Percentiles rank a stretch among this genome's conserved stretches.
Conservation (phyloP, 257 asterid species). For the Gynochthodes officinalis region DNA sequence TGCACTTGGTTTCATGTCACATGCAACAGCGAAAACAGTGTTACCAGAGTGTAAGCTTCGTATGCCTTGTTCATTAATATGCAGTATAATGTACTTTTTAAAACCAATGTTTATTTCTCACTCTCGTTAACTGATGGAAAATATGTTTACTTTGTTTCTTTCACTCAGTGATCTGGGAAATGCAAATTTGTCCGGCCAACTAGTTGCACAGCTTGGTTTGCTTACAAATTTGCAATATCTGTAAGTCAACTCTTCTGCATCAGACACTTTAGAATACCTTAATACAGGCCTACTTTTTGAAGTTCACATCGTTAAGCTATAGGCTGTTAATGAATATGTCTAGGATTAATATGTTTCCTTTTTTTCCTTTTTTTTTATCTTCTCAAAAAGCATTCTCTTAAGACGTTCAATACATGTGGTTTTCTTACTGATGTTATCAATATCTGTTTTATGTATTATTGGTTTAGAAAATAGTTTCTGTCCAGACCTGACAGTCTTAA, state of each 20-base stretch:
- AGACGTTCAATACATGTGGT: neutral
- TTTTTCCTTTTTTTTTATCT: too few species aligned
- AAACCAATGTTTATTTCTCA: neutral
- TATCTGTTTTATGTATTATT: neutral
- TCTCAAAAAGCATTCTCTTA: neutral
- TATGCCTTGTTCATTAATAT: constrained; percentile 4
- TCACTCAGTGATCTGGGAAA: constrained; percentile 89
- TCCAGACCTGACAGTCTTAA: neutral
- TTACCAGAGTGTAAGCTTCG: constrained; percentile 85
- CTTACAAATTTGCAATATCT: constrained; percentile 74
- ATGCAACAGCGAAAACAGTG: constrained; percentile 75
- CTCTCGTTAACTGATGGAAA: constrained; percentile 7
- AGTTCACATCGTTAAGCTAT: neutral
- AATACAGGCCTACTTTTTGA: neutral
- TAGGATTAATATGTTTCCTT: too few species aligned
- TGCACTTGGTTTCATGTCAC: constrained; percentile 98
- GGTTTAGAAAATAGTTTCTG: neutral
- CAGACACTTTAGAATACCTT: constrained; percentile 1
- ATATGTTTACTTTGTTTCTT: constrained; percentile 13
- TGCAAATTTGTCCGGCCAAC: constrained; percentile 85
- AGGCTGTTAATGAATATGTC: neutral
- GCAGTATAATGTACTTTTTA: constrained; percentile 8
- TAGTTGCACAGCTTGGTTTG: constrained; percentile 88
- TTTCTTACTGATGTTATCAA: neutral
- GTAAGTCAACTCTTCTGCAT: constrained; percentile 47